These are phyloP conservation scores for Pseudocercospora eumusae DNA, from an alignment of 2,329 filamentous ascomycete species.

Conservation along the genomic window DNA sequence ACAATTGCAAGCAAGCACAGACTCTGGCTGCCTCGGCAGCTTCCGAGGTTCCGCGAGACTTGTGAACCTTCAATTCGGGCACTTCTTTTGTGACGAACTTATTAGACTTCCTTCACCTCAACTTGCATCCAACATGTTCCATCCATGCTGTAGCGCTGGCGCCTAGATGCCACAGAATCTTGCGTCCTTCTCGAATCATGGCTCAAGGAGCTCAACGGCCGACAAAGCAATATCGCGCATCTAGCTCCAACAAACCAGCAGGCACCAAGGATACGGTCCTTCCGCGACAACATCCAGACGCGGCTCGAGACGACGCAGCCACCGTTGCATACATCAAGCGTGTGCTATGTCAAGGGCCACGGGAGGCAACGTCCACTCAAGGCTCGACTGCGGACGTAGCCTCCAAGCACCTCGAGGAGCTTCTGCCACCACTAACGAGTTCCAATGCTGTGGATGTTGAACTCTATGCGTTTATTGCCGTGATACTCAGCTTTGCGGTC, in stretches of 20 bases:
- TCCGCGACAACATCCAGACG: neutral
- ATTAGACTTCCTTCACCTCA: neutral
- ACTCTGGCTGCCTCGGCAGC: neutral
- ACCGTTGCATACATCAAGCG: conserved; percentile 67
- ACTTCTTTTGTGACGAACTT: neutral
- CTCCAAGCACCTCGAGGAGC: conserved; percentile 70
- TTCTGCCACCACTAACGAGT: conserved; percentile 88
- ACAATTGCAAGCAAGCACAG: neutral
- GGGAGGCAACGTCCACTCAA: conserved; percentile 18
- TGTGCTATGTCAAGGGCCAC: conserved; percentile 23
- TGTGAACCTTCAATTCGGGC: neutral
- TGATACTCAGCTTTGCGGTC: conserved; percentile 87
- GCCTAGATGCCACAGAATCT: neutral
- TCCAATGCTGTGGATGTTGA: conserved; percentile 92
- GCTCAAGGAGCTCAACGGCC: conserved; percentile 29
- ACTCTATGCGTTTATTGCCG: conserved; percentile 86
- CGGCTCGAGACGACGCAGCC: conserved; percentile 63
- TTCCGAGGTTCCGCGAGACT: neutral
- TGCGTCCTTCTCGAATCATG: conserved; percentile 17
- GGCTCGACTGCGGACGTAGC: conserved; percentile 13
- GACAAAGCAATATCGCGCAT: conserved; percentile 14
- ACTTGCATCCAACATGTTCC: neutral
- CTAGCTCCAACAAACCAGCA: conserved; percentile 5
- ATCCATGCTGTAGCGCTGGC: neutral
- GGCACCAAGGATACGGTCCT: neutral